phyloP scores from a whole-genome alignment of 176 grass and related monocot species.

The Triticum urartu region DNA sequence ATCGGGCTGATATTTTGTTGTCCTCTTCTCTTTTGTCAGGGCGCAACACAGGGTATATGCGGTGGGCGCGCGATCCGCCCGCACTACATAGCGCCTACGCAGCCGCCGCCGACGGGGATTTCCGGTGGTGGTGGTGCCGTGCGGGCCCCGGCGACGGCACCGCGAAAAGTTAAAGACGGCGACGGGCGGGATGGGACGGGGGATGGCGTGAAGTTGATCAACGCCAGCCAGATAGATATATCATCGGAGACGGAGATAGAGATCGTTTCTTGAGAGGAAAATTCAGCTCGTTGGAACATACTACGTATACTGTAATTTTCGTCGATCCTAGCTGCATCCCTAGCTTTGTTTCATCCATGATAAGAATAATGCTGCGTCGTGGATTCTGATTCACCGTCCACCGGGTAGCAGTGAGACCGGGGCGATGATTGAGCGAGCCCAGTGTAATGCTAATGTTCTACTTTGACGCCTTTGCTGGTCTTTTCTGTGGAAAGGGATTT shows the following conservation, averaged over 20 bases:
- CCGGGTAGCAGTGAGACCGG: neutral
- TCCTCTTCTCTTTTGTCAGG: neutral
- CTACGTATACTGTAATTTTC: neutral
- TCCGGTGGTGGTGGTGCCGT: neutral
- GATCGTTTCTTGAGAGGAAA: neutral
- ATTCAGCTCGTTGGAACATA: neutral
- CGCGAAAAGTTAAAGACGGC: conserved; percentile 28
- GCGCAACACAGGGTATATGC: neutral
- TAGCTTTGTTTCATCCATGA: neutral
- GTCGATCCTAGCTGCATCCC: neutral
- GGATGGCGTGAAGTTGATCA: neutral
- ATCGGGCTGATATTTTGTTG: neutral
- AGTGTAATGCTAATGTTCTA: neutral
- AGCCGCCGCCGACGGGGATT: neutral
- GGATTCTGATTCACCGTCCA: neutral
- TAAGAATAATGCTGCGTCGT: neutral
- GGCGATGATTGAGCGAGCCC: neutral
- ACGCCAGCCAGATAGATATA: neutral
- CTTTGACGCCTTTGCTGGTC: neutral
- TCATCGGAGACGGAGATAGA: neutral
- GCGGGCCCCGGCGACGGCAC: conserved; percentile 21
- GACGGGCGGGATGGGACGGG: conserved; percentile 12
- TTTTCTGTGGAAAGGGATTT: neutral
- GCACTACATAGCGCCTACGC: conserved; percentile 34
- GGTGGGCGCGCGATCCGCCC: neutral